These are phyloP conservation scores for Aspergillus chevalieri DNA, from an alignment of 2,329 filamentous ascomycete genomes.

Conservation along the genomic window DNA sequence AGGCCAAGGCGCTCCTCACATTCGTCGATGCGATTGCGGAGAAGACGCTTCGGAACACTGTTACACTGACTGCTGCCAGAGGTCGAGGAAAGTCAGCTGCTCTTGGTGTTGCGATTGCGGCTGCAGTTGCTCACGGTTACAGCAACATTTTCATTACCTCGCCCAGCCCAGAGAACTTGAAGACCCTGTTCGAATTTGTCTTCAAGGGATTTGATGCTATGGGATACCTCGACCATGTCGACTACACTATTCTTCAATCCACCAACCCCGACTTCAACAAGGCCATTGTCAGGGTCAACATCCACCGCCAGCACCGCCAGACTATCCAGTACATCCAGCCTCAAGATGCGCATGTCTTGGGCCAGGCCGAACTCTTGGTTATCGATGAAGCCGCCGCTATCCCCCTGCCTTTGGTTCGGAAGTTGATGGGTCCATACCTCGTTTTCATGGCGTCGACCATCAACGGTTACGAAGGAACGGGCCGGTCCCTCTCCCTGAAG, in stretches of 20 bases:
- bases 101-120: conserved; percentile 86
- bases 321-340: conserved; percentile 98
- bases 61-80: conserved; percentile 86
- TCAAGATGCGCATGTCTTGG: conserved; percentile 88
- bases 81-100: conserved; percentile 96
- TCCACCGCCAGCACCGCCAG: conserved; percentile 89
- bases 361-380: conserved; percentile 89
- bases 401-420: conserved; percentile 81
- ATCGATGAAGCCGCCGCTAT: conserved; percentile 98
- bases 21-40: conserved; percentile 95
- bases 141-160: conserved; percentile 99
- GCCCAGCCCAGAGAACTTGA: conserved; percentile 94
- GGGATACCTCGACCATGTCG: conserved; percentile 87
- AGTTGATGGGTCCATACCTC: conserved; percentile 92
- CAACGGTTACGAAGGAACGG: conserved; percentile 97
- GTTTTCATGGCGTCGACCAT: conserved; percentile 99
- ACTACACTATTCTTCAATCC: conserved; percentile 97
- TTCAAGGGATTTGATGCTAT: conserved; percentile 97
- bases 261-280: conserved; percentile 99
- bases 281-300: conserved; percentile 92
- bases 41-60: conserved; percentile 89
- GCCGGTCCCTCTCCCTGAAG: conserved; percentile 88
- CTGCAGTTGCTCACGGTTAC: conserved; percentile 91
- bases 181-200: conserved; percentile 95
- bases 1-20: conserved; percentile 92